These are phyloP conservation scores for Boletellus emodensis DNA, from an alignment of 768 basidiomycete genomes.

Conservation along the genomic window DNA sequence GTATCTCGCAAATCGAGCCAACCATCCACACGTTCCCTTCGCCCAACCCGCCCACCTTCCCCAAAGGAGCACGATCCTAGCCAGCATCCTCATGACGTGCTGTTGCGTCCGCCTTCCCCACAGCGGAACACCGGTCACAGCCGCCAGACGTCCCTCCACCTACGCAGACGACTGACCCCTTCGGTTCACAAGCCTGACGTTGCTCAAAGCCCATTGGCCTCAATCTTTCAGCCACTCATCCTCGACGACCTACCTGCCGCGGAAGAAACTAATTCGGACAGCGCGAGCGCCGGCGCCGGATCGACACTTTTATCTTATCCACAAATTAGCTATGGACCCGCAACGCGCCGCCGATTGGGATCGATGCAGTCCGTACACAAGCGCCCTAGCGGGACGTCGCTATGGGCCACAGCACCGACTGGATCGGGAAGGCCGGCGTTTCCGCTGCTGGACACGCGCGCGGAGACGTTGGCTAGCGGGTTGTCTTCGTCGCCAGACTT, in stretches of 20 bases:
- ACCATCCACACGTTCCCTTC: slow-evolving; percentile 30
- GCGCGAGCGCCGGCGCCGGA: slow-evolving; percentile 6
- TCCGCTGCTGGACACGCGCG: slow-evolving; percentile 25
- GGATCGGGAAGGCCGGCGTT: slow-evolving; percentile 8
- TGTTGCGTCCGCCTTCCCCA: slow-evolving; percentile 4
- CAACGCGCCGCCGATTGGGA: slow-evolving; percentile 36
- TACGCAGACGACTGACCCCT: slow-evolving; percentile 20
- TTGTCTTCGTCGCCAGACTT: slow-evolving; percentile 29
- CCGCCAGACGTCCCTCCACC: slow-evolving; percentile 12
- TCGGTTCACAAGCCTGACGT: slow-evolving; percentile 21
- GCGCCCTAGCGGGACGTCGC: slow-evolving; percentile 12
- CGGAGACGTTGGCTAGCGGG: slow-evolving; percentile 13
- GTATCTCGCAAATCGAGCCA: slow-evolving; percentile 31
- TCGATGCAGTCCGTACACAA: slow-evolving; percentile 28
- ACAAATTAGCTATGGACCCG: slow-evolving; percentile 36
- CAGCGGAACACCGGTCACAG: slow-evolving; percentile 4
- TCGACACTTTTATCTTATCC: slow-evolving; percentile 7
- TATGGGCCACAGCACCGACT: not conserved
- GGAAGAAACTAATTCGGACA: slow-evolving; percentile 28
- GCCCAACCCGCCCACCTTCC: slow-evolving; percentile 14
- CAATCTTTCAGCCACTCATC: slow-evolving; percentile 65
- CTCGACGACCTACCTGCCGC: slow-evolving; percentile 44
- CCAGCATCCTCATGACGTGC: slow-evolving; percentile 1
- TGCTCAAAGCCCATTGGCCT: slow-evolving; percentile 58
- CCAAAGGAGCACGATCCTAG: slow-evolving; percentile 17